Base-by-base conservation (phyloP, 441 rosid species). In the Rhodomyrtus psidioides region DNA sequence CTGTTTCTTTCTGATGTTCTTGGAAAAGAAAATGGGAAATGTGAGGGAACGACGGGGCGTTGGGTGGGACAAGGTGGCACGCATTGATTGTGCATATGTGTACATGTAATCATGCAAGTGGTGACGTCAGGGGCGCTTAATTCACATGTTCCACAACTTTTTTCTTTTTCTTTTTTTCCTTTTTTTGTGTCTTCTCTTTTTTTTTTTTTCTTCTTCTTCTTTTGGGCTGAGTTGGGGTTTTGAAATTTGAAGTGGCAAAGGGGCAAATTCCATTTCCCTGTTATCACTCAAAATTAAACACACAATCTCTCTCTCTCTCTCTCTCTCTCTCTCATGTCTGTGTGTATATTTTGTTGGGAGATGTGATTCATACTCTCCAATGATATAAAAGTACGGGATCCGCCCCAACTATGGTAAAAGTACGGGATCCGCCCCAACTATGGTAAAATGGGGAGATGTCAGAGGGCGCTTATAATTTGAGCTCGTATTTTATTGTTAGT, bases 121-220 rank as follows among this genome's bases (percentile, higher is more conserved):
- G 10, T 4, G 76, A 34, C 76, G 76, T 34, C 76, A 19, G 26
- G 58, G 58, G 10, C 57, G 21, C 57, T 55, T 21, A 24, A 55
- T 55, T 21, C 57, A 55, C 57, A 21, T 21, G 57, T 19, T 34
- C 26, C 26, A 4, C 2, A 34, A 34, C 26, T 19, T 65, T 19
- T 65, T 26, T 19, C 0, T 2, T 2, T 7, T 7, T 4, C 5
- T 0, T 14, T 4, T 27, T 0, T 1, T 3, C 7, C 7, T 3
- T 4, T 4, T 16, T 0, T 56, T 56, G 19, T 21, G 19, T 28
- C 28, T 28, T 2, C 7, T 19, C n/a, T 15, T 16, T 3, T 4
- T 4, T 16, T 0, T 56, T 56, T 54, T 21, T 55, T 28, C 28
- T 28, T 2, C 7, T 19, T 2, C 2, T 5, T 34, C 34, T 34